Base-by-base conservation (phyloP, 1,284 basidiomycete genomes). In the Melampsora americana region DNA sequence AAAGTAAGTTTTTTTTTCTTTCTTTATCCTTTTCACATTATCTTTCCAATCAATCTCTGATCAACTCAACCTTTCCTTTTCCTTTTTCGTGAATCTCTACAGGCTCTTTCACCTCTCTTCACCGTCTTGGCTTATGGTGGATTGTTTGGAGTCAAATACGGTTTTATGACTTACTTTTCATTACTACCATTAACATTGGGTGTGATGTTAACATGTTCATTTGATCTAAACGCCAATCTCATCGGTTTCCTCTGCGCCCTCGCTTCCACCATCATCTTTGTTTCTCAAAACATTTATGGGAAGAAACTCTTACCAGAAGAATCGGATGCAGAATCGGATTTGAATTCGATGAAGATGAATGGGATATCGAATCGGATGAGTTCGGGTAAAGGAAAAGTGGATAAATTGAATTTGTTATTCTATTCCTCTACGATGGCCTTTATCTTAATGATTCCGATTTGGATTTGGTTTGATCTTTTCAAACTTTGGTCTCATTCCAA, bases 251-350 rank as follows among this genome's bases (percentile, higher is more conserved):
- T 95, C 18, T 95, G 92, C 83, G 93, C 94, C 3, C 93, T 97
- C 81, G 93, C 93, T 50, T 95, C 93, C 18, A 95, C 95, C 30
- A 84, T 98, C 77, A 89, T 99, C 79, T 98, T 99, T 82, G 96
- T 99, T 68, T 92, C 92, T 77, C 95, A 95, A 79, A 99, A 99
- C 85, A 98, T 99, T 81, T 97, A 95, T 84, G 96, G 95, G 87
- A 99, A 99, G 85, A 98, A 97, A 86, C 90, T 99, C 78, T 90
- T 99, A 86, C 94, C 94, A 6, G 80, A 82, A 66, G 80, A 81
- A 32, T 48, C 7, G 11, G 0, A 81, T 28, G 53, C 20, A 28
- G n/a, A n/a, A n/a, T 23, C 9, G 14, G 53, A 28, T 23, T 12
- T 81, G 20, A 88, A 32, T 78, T 79, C 16, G 66, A 42, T 42